Conservation (phyloP, 345 rosid genomes). For the Euphorbia tirucalli region DNA sequence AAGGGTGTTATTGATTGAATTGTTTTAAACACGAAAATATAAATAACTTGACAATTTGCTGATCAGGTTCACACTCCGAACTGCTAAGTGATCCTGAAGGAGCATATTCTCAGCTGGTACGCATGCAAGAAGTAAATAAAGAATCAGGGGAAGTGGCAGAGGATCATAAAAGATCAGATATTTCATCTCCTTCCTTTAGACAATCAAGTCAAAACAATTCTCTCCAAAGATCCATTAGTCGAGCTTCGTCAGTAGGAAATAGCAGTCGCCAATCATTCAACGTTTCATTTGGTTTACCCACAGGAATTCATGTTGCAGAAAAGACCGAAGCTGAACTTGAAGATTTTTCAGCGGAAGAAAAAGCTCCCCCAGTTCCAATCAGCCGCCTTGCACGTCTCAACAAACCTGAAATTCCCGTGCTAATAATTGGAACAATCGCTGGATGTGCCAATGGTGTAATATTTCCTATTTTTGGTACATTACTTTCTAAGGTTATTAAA, state of each 20-base stretch:
- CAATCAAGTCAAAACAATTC: conserved; percentile 44
- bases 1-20: background rate
- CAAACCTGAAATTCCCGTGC: conserved; percentile 74
- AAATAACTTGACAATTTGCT: background rate
- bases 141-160: conserved; percentile 39
- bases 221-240: conserved; percentile 44
- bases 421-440: conserved; percentile 51
- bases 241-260: conserved; percentile 55
- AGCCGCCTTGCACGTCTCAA: conserved; percentile 63
- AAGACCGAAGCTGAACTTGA: conserved; percentile 28
- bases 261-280: conserved; percentile 61
- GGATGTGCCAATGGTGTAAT: conserved; percentile 53
- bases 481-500: conserved; percentile 51
- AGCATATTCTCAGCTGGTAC: conserved; percentile 80
- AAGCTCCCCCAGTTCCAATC: conserved; percentile 44
- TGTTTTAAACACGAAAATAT: no score
- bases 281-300: conserved; percentile 51
- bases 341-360: conserved; percentile 25
- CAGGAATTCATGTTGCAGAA: conserved; percentile 38
- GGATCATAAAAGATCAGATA: conserved; percentile 22
- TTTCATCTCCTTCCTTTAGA: conserved; percentile 5
- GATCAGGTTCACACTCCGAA: conserved; percentile 51
- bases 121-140: conserved; percentile 61
- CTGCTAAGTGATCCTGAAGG: conserved; percentile 69
- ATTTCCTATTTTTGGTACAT: conserved; percentile 55